These are phyloP conservation scores for Paraphysoderma sedebokerense DNA, from an alignment of 371 early-diverging fungal genomes.

Conservation along the genomic window DNA sequence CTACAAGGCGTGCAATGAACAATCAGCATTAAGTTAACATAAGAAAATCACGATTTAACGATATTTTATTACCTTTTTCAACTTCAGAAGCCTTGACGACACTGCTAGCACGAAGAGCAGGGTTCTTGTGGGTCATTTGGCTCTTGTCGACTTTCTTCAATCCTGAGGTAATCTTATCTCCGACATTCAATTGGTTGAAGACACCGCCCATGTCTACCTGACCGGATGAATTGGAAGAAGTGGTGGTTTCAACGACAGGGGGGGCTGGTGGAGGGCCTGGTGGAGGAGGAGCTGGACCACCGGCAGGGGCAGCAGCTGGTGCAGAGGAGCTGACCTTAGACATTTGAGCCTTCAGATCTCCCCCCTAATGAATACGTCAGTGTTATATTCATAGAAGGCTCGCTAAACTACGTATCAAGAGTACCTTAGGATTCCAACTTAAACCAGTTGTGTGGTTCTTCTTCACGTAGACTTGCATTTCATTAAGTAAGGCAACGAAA, in stretches of 20 bases:
- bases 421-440: constrained; percentile 69
- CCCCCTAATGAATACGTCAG: constrained; percentile 18
- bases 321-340: constrained; percentile 24
- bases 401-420: constrained; percentile 2
- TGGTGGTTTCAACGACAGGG: constrained; percentile 3
- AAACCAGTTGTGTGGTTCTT: constrained; percentile 77
- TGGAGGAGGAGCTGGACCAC: constrained; percentile 20
- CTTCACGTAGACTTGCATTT: constrained; percentile 68
- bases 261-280: constrained; percentile 30
- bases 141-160: constrained; percentile 84
- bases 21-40: not conserved
- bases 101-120: constrained; percentile 48
- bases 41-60: constrained; percentile 1
- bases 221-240: no score
- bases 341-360: constrained; percentile 28
- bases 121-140: constrained; percentile 96
- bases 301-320: constrained; percentile 16
- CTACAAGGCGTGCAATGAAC: constrained; percentile 11
- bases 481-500: constrained; percentile 45
- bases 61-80: constrained; percentile 4
- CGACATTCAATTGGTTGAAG: constrained; percentile 77
- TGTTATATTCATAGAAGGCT: constrained; percentile 1
- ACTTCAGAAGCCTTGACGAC: constrained; percentile 20
- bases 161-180: constrained; percentile 50
- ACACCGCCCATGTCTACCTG: constrained; percentile 32